Evolutionary conservation across 2,329 filamentous ascomycete species (phyloP), one percentile per base, ranked within the genome.

Genomic region (Fusarium agapanthi): DNA sequence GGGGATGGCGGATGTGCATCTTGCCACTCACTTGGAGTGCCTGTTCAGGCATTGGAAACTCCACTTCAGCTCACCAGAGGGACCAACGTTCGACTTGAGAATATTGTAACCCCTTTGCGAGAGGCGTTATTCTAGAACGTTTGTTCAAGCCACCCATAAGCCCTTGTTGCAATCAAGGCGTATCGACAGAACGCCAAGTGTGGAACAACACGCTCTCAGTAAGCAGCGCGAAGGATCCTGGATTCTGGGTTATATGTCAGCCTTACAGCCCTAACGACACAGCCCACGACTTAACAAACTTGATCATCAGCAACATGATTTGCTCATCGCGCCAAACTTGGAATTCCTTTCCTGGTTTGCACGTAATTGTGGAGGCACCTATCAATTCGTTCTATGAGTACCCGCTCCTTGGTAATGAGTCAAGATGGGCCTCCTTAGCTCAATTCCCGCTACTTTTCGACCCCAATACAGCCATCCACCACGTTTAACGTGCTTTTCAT

Each of bases 221-320:
- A 72, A 64, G 71, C 65, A 73, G 64, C 35, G 44, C 69, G 56
- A 74, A 40, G 71, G 58, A 71, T 71, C 60, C 71, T 43, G 65
- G 66, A 73, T 73, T 73, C 71, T 41, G 71, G 71, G 71, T 62
- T 74, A 61, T 67, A 72, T 69, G 74, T 76, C 75, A 77, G 75
- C 75, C 75, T 76, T 77, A 77, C 73, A 77, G 75, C 75, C 75
- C 73, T 77, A 77, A 63, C 60, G 53, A 61, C 64, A 67, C 61
- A 65, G 59, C 66, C 66, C 59, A 22, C 48, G 40, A 45, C 35
- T 61, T 59, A 34, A 43, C 34, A 40, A 64, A 51, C 43, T 70
- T 48, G 38, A 62, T 53, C 58, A 67, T 63, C 40, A 59, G 61
- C 58, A 51, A 48, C 43, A 51, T 67, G 45, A 61, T 72, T 74